Evolutionary conservation across 208 protist genomes (phyloP).

Genomic region (Leishmania gerbilli): DNA sequence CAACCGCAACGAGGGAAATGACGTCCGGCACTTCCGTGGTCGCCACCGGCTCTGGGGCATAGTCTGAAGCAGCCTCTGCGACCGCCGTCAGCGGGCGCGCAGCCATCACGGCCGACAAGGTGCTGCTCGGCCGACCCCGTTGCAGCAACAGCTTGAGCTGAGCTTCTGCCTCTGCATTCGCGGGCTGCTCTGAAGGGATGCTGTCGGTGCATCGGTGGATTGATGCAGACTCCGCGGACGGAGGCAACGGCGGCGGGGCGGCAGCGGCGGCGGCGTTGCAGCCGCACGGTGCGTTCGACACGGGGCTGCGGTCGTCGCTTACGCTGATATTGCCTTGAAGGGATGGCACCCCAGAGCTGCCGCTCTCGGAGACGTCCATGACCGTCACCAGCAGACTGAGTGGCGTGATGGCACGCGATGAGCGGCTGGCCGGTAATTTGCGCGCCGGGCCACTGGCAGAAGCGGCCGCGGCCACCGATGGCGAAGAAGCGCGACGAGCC

Average conservation of each 20-base stretch:
- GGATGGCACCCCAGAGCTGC: background rate
- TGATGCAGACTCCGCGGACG: background rate
- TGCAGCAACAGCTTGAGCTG: constrained; percentile 4
- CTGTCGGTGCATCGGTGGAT: background rate
- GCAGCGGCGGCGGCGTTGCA: background rate
- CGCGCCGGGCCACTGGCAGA: background rate
- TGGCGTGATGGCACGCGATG: background rate
- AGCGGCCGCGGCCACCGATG: background rate
- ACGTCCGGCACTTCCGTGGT: background rate
- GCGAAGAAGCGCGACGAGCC: background rate
- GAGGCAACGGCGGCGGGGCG: background rate
- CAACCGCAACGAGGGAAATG: background rate
- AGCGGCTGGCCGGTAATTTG: background rate
- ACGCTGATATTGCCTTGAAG: background rate
- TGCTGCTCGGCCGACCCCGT: background rate
- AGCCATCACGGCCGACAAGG: background rate
- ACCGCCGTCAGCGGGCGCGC: background rate
- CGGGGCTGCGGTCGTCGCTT: background rate
- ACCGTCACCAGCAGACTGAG: background rate
- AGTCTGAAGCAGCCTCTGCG: background rate
- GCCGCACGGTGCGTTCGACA: background rate
- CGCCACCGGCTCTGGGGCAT: background rate
- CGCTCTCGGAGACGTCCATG: background rate
- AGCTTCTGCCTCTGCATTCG: background rate
- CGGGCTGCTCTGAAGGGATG: background rate